Conservation (phyloP, 345 rosid genomes). For the Moricandia moricandioides region DNA sequence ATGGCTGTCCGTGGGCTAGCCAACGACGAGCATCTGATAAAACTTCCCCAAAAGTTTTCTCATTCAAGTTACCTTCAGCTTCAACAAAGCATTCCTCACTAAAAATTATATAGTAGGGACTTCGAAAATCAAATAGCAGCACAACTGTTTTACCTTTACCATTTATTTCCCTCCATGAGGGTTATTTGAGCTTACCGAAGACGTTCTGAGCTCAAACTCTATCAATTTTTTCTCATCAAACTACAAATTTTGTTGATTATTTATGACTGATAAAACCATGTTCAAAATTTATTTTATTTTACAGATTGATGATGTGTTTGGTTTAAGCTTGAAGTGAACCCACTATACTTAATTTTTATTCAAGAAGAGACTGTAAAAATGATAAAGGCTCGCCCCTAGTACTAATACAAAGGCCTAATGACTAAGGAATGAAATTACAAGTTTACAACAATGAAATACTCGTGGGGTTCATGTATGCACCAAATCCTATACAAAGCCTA, state of each 20-base stretch:
- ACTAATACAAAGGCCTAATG: not conserved
- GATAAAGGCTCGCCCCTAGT: not conserved
- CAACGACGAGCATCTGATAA: conserved; percentile 52
- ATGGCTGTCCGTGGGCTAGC: conserved; percentile 54
- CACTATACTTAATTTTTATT: not conserved
- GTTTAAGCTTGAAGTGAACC: not conserved
- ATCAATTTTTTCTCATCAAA: not conserved
- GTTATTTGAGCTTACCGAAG: not conserved
- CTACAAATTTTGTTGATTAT: not conserved
- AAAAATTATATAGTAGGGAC: not conserved
- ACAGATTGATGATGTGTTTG: not conserved
- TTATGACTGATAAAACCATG: not conserved
- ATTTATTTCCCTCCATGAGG: not conserved
- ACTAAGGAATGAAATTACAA: not conserved
- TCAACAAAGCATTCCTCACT: conserved; percentile 28
- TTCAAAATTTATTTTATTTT: not conserved
- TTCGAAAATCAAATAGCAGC: conserved; percentile 7
- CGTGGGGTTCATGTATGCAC: not conserved
- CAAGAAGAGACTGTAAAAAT: not conserved
- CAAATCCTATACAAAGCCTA: not conserved
- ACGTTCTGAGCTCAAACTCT: not conserved
- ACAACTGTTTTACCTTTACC: not conserved
- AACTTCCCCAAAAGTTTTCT: conserved; percentile 70
- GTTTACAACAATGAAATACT: not conserved
- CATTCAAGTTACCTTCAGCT: conserved; percentile 55